phyloP scores from a whole-genome alignment of 257 asterid species.

The Przewalskia tangutica region DNA sequence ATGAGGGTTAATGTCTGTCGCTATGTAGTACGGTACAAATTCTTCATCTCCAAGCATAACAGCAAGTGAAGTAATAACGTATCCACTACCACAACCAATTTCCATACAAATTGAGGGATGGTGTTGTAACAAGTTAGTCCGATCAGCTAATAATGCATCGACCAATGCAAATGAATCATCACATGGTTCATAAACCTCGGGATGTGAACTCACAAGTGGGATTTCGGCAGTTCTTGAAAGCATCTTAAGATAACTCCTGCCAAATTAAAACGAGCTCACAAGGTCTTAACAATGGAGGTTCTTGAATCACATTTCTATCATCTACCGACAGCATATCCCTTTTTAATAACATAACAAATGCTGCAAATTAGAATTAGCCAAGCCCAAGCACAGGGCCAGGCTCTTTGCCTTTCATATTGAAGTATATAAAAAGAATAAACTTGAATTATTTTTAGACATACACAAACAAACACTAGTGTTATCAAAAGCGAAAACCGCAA shows the following conservation, averaged over 20 bases:
- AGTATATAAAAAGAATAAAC: not conserved
- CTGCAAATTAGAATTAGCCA: not conserved
- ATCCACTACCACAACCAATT: constrained; percentile 42
- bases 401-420: not conserved
- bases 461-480: not conserved
- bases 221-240: constrained; percentile 50
- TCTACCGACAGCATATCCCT: not conserved
- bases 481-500: too few relatives aligned
- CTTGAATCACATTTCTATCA: not conserved
- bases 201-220: constrained; percentile 73
- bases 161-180: constrained; percentile 92
- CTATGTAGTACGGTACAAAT: constrained; percentile 35
- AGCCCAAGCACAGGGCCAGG: not conserved
- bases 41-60: constrained; percentile 48
- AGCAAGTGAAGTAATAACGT: constrained; percentile 76
- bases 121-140: constrained; percentile 50
- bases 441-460: not conserved
- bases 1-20: constrained; percentile 81
- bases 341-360: not conserved
- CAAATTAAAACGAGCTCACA: not conserved
- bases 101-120: constrained; percentile 50
- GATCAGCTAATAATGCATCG: constrained; percentile 86
- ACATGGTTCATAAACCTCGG: constrained; percentile 91
- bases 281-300: not conserved
- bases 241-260: constrained; percentile 35